Percentiles rank a stretch among this genome's conserved stretches.
Evolutionary conservation across 257 asterid species (phyloP).

Genomic region (Solanum chiquidenum): DNA sequence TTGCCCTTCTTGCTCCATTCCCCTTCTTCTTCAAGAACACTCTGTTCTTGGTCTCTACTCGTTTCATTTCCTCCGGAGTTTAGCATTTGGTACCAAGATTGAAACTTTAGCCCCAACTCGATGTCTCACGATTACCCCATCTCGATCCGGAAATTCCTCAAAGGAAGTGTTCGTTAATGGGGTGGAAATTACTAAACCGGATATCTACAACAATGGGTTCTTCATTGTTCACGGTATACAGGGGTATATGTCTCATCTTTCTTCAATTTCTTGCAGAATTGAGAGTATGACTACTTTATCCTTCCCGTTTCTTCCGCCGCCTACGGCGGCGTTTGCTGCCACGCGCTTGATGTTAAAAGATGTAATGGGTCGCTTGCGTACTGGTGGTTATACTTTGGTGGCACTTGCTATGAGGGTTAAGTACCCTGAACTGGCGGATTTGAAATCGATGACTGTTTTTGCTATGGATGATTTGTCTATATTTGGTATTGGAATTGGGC

Average conservation of each 20-base stretch:
- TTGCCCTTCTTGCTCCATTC: conserved; percentile 60
- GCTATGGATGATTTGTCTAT: conserved; percentile 58
- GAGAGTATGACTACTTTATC: conserved; percentile 46
- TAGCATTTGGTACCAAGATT: conserved; percentile 66
- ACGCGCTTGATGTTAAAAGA: conserved; percentile 46
- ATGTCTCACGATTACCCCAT: conserved; percentile 61
- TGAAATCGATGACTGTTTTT: conserved; percentile 52
- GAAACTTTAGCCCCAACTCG: conserved; percentile 39
- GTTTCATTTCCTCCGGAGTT: conserved; percentile 34
- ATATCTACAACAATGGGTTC: conserved; percentile 58
- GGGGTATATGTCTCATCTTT: conserved; percentile 57
- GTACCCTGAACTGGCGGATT: conserved; percentile 36
- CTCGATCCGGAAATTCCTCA: conserved; percentile 12
- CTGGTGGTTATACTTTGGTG: conserved; percentile 42
- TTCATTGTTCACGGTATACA: conserved; percentile 48
- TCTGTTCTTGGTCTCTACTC: conserved; percentile 60
- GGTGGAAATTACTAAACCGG: conserved; percentile 45
- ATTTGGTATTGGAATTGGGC: conserved; percentile 50
- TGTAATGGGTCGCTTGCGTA: conserved; percentile 49
- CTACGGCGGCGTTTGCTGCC: conserved; percentile 17
- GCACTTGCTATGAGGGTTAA: conserved; percentile 54
- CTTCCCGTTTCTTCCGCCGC: conserved; percentile 33
- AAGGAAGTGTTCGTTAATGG: conserved; percentile 54
- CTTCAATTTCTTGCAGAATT: conserved; percentile 55
- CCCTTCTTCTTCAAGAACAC: conserved; percentile 69